Percentiles rank a stretch among this genome's conserved stretches.
Conservation (phyloP, 2,329 filamentous ascomycete genomes). For the Monosporascus sp. region DNA sequence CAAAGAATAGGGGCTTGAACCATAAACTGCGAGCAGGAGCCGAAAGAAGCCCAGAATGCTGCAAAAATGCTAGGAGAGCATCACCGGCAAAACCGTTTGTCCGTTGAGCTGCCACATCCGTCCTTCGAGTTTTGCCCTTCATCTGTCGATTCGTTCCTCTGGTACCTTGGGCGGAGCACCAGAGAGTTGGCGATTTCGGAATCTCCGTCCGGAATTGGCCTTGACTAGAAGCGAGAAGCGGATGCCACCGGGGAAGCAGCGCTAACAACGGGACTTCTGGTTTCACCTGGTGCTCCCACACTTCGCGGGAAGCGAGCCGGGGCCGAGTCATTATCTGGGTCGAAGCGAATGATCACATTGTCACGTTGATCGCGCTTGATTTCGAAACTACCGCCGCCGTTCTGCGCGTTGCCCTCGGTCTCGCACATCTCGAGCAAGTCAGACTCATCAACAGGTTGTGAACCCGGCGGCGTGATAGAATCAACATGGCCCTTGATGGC, state of each 20-base stretch:
- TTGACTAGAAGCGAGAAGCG: neutral
- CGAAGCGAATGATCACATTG: slow-evolving; percentile 46
- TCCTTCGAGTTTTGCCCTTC: too few relatives aligned
- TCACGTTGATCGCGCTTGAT: slow-evolving; percentile 47
- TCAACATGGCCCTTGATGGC: slow-evolving; percentile 62
- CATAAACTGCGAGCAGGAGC: neutral
- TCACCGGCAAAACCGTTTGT: neutral
- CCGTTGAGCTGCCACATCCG: too few relatives aligned
- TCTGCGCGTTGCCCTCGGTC: slow-evolving; percentile 78
- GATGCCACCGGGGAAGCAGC: slow-evolving; percentile 7
- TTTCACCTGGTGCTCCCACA: slow-evolving; percentile 59
- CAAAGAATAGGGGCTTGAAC: neutral
- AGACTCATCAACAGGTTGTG: slow-evolving; percentile 42
- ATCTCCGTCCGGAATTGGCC: too few relatives aligned
- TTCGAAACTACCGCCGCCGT: slow-evolving; percentile 86
- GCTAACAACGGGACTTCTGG: slow-evolving; percentile 53
- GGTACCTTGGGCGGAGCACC: too few relatives aligned
- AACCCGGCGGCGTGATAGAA: slow-evolving; percentile 45
- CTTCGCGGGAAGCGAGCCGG: slow-evolving; percentile 35
- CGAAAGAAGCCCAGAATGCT: neutral
- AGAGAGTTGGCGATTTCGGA: too few relatives aligned
- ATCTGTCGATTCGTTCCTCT: too few relatives aligned
- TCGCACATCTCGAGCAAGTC: slow-evolving; percentile 84
- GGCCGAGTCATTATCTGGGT: slow-evolving; percentile 44
- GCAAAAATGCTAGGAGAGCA: neutral